Evolutionary conservation across 495 filamentous ascomycete species (phyloP), one percentile per base, ranked within the genome.

Genomic region (Neurospora sp.): DNA sequence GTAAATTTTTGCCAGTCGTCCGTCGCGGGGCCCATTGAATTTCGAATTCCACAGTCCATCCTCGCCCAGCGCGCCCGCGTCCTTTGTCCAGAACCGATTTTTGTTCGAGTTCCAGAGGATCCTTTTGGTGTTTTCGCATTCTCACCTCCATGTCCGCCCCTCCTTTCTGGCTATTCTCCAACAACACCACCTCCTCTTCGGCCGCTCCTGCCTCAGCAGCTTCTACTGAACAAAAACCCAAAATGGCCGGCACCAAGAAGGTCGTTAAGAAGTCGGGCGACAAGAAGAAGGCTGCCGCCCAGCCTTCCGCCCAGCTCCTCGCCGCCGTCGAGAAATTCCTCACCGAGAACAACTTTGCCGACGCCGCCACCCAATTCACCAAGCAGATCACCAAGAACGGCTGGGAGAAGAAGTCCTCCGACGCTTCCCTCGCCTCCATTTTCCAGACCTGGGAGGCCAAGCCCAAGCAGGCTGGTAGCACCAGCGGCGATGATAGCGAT

Each of bases 261-360:
- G 39, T 73, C 40, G 78, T 79, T 40, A 78, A 78, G 72, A 71
- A 69, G 72, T 71, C 73, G 21, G 43, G 70, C n/a, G 73, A 77
- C 71, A 80, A 79, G 71, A 69, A 74, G n/a, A 66, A 69, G 2
- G 48, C 78, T 54, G 38, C 75, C 66, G 54, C 69, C 34, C 75
- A 82, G 71, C 87, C 87, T 39, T 86, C 90, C 11, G 75, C 86
- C 24, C 86, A 89, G 77, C 81, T 94, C 19, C 78, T 93, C 74
- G 86, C 88, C 48, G 83, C 92, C n/a, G 85, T 94, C 75, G 87
- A 88, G 39, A 82, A 83, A 17, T 93, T 93, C 81, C 85, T 94
- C 39, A 84, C 86, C 74, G 87, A 90, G 48, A 87, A 90, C 79
- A 88, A 89, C 39, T 92, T 91, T 75, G 77, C 84, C 24, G 82